A percentile compares a stretch with the other conserved stretches of the same genome.
These are phyloP conservation scores for Talaromyces sp. DNA, from an alignment of 2,329 filamentous ascomycete species.

Conservation along the genomic window DNA sequence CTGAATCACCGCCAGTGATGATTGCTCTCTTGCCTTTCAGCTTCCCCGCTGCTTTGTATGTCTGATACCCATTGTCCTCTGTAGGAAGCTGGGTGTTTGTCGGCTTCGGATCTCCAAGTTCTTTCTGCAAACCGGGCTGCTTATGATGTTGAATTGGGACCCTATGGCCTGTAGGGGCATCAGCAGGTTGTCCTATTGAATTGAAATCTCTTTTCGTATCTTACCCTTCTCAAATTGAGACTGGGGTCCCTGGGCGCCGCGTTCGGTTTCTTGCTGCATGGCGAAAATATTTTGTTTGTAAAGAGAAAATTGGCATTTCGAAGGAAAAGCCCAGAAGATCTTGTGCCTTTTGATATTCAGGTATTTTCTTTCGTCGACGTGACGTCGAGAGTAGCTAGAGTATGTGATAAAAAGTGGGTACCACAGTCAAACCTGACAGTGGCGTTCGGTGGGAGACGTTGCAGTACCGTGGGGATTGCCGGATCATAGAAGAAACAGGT, in stretches of 20 bases:
- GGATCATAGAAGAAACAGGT: background rate
- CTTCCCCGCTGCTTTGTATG: slow-evolving; percentile 76
- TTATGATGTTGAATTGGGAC: slow-evolving; percentile 56
- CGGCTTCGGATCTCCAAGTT: slow-evolving; percentile 61
- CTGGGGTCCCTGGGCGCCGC: slow-evolving; percentile 13
- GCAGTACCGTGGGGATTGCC: background rate
- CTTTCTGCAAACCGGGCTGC: slow-evolving; percentile 56
- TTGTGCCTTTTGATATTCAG: background rate
- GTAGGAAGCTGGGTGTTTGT: slow-evolving; percentile 68
- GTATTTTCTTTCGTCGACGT: slow-evolving; percentile 1
- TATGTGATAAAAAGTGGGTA: background rate
- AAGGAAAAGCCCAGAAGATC: background rate
- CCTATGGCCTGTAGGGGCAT: slow-evolving; percentile 45
- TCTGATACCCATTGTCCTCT: slow-evolving; percentile 66
- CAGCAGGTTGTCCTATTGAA: background rate
- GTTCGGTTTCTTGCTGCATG: slow-evolving; percentile 22
- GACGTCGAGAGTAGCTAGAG: background rate
- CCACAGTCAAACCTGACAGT: background rate
- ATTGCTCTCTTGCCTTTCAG: slow-evolving; percentile 73
- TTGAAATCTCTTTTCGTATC: background rate
- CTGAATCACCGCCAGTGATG: slow-evolving; percentile 79
- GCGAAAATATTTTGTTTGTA: slow-evolving; percentile 40
- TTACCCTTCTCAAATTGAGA: slow-evolving; percentile 38
- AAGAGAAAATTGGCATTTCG: background rate
- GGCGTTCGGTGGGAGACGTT: background rate